Evolutionary conservation across 441 rosid species (phyloP).

Genomic region (Arabidopsis lyrata): DNA sequence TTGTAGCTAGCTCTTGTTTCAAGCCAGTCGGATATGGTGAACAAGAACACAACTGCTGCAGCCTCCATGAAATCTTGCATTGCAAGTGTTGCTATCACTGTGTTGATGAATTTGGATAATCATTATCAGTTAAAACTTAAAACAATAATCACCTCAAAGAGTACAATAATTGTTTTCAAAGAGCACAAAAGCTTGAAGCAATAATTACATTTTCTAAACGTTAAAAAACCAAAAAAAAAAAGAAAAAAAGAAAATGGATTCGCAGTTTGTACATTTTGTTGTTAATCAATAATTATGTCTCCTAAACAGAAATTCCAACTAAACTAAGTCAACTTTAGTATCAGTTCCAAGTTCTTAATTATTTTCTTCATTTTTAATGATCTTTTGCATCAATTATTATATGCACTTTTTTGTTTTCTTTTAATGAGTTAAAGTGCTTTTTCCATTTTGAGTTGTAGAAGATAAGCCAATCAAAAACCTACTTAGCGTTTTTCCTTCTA

Average conservation of each 20-base stretch:
- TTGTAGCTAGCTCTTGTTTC: constrained; percentile 90
- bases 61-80: constrained; percentile 83
- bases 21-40: constrained; percentile 87
- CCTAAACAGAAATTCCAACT: not conserved
- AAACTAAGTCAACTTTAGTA: not conserved
- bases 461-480: constrained; percentile 29
- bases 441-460: constrained; percentile 21
- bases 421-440: constrained; percentile 8
- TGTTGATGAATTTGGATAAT: constrained; percentile 3
- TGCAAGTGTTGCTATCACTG: constrained; percentile 85
- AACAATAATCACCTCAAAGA: not conserved
- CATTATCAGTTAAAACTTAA: not conserved
- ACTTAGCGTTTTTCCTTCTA: not conserved
- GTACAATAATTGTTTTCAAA: not conserved
- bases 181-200: not conserved
- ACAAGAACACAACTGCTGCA: constrained; percentile 83
- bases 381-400: constrained; percentile 14
- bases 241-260: not conserved
- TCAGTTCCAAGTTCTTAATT: not conserved
- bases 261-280: not conserved
- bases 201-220: not conserved
- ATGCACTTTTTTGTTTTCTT: constrained; percentile 16
- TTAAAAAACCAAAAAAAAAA: no score
- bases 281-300: not conserved
- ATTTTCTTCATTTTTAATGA: not conserved